These are phyloP conservation scores for Ogataea hybrid DNA, from an alignment of 1,139 yeast genomes.

Conservation along the genomic window DNA sequence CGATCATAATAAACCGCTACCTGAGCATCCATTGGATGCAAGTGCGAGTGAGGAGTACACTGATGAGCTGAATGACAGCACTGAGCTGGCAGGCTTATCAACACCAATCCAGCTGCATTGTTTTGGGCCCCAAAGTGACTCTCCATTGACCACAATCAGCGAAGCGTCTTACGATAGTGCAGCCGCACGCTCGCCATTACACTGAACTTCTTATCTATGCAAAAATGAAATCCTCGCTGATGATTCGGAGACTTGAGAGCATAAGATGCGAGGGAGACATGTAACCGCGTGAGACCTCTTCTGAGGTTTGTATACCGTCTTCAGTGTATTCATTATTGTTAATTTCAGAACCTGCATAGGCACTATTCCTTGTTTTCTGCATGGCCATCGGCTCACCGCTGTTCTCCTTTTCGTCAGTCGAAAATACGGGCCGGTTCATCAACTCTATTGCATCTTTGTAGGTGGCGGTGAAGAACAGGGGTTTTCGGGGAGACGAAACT, in stretches of 20 bases:
- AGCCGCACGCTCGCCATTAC: slow-evolving; percentile 8
- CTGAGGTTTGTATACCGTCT: not conserved
- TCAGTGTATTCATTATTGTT: not conserved
- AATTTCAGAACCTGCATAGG: not conserved
- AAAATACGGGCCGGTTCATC: not conserved
- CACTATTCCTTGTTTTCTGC: not conserved
- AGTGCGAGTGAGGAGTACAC: slow-evolving; percentile 19
- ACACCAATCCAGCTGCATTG: slow-evolving; percentile 6
- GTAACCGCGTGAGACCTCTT: not conserved
- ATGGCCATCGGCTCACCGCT: not conserved
- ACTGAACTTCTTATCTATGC: not conserved
- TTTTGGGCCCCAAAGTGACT: slow-evolving; percentile 5
- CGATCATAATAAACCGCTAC: slow-evolving; percentile 9
- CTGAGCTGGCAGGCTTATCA: not conserved
- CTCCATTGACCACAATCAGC: slow-evolving; percentile 30
- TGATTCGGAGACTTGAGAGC: slow-evolving; percentile 7
- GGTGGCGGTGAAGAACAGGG: slow-evolving; percentile 1
- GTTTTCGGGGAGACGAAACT: not conserved
- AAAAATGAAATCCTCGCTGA: slow-evolving; percentile 2
- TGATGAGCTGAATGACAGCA: slow-evolving; percentile 11
- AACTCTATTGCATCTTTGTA: slow-evolving; percentile 1
- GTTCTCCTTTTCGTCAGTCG: slow-evolving; percentile 7
- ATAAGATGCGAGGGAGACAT: slow-evolving; percentile 6
- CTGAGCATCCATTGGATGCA: slow-evolving; percentile 11
- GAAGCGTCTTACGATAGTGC: slow-evolving; percentile 27